These are phyloP conservation scores for Colletotrichum sp. DNA, from an alignment of 2,329 filamentous ascomycete species.

Conservation along the genomic window DNA sequence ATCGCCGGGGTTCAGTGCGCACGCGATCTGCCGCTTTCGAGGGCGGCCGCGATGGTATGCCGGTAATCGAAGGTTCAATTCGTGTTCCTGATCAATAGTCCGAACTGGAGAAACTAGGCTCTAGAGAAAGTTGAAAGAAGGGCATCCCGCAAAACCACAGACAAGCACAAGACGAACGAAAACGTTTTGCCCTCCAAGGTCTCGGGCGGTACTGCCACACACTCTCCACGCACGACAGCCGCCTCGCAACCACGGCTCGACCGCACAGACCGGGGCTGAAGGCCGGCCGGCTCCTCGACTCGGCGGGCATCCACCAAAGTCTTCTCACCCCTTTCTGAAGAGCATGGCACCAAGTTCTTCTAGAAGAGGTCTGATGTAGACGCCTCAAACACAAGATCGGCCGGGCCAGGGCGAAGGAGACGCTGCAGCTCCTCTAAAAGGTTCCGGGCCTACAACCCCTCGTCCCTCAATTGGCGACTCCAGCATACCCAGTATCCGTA, in stretches of 20 bases:
- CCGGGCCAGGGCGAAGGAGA: background rate
- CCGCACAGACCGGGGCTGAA: background rate
- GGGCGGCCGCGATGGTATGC: background rate
- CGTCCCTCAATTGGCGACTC: background rate
- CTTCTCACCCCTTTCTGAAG: background rate
- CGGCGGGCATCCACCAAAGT: background rate
- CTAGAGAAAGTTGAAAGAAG: background rate
- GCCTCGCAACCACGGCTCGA: background rate
- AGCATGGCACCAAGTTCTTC: background rate
- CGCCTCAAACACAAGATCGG: constrained; percentile 11
- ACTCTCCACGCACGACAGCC: background rate
- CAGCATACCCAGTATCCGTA: background rate
- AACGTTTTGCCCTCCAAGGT: background rate
- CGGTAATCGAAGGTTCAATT: background rate
- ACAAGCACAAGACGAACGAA: background rate
- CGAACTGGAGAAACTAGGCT: background rate
- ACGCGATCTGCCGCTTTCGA: background rate
- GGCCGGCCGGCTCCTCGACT: background rate
- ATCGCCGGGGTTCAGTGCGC: background rate
- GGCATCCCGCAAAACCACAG: background rate
- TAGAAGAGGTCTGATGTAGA: constrained; percentile 10
- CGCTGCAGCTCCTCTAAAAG: background rate
- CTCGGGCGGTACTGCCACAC: background rate
- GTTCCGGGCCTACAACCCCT: background rate
- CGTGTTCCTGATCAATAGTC: background rate